These are phyloP conservation scores for Salix caprea DNA, from an alignment of 345 rosid species.

Conservation along the genomic window DNA sequence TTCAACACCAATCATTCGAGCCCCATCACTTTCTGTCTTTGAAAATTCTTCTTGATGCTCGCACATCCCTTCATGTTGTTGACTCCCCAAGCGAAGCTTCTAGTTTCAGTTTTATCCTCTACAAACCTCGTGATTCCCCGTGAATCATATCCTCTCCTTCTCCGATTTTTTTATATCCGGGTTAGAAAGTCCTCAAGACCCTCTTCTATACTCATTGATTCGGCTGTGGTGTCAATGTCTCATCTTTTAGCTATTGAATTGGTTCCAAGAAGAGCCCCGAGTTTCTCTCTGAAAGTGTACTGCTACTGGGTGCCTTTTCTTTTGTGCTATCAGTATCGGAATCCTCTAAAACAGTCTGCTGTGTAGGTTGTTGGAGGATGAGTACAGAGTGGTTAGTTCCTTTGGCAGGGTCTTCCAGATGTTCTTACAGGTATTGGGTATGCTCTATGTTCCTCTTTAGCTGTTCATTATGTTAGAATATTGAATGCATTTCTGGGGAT, in stretches of 20 bases:
- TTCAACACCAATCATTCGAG: constrained; percentile 47
- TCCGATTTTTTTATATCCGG: constrained; percentile 81
- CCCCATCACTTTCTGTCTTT: constrained; percentile 59
- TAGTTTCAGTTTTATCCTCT: constrained; percentile 57
- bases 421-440: constrained; percentile 86
- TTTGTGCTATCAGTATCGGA: constrained; percentile 50
- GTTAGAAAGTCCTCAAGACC: constrained; percentile 78
- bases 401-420: constrained; percentile 37
- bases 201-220: constrained; percentile 50
- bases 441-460: constrained; percentile 50
- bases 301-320: constrained; percentile 70
- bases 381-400: constrained; percentile 33
- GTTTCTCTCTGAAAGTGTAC: constrained; percentile 53
- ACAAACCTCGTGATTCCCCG: constrained; percentile 35
- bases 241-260: constrained; percentile 28
- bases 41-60: constrained; percentile 55
- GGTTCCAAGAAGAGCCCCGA: constrained; percentile 33
- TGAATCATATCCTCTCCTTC: constrained; percentile 58
- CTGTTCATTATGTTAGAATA: constrained; percentile 39
- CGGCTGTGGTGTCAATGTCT: constrained; percentile 52
- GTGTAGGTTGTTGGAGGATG: constrained; percentile 42
- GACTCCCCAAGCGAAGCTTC: constrained; percentile 95
- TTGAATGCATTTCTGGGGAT: constrained; percentile 54
- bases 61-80: constrained; percentile 72
- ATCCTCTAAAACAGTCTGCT: constrained; percentile 45